Evolutionary conservation across 495 filamentous ascomycete species (phyloP).

Genomic region (Penicillium cataractarum): DNA sequence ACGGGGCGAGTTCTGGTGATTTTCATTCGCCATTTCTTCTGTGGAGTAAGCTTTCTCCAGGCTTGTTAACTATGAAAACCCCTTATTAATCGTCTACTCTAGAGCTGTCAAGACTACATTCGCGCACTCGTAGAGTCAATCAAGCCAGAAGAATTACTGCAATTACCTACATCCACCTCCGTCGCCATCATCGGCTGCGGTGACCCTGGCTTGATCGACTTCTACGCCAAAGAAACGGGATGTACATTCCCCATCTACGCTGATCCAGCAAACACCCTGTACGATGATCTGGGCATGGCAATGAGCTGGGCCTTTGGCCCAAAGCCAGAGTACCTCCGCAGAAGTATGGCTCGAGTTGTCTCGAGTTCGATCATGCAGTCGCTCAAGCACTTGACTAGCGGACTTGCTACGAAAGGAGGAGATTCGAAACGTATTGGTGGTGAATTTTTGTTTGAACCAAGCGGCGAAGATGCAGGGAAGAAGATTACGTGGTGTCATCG

Average conservation of each 20-base stretch:
- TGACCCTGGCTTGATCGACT: slow-evolving; percentile 68
- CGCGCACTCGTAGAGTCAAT: slow-evolving; percentile 64
- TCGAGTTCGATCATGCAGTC: slow-evolving; percentile 58
- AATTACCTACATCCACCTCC: slow-evolving; percentile 60
- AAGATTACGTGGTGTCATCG: slow-evolving; percentile 78
- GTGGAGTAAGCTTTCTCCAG: slow-evolving; percentile 63
- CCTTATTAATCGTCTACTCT: background rate
- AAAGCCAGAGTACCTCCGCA: slow-evolving; percentile 68
- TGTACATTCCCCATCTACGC: slow-evolving; percentile 84
- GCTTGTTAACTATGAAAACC: background rate
- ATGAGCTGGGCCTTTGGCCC: slow-evolving; percentile 62
- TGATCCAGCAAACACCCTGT: slow-evolving; percentile 71
- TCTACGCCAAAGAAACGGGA: slow-evolving; percentile 62
- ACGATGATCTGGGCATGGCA: slow-evolving; percentile 72
- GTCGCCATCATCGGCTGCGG: slow-evolving; percentile 82
- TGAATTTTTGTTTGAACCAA: slow-evolving; percentile 76
- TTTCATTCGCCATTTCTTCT: slow-evolving; percentile 90
- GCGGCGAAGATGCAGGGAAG: slow-evolving; percentile 46
- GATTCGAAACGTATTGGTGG: slow-evolving; percentile 75
- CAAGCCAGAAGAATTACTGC: slow-evolving; percentile 47
- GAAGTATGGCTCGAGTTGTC: slow-evolving; percentile 47
- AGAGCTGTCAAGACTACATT: slow-evolving; percentile 70
- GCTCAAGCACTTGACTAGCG: slow-evolving; percentile 53
- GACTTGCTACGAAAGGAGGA: slow-evolving; percentile 66
- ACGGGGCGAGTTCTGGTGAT: slow-evolving; percentile 68